Evolutionary conservation across 176 grass and related monocot genomes (phyloP), one percentile per base, ranked within the genome.

Genomic region (bread wheat (Triticum aestivum)): DNA sequence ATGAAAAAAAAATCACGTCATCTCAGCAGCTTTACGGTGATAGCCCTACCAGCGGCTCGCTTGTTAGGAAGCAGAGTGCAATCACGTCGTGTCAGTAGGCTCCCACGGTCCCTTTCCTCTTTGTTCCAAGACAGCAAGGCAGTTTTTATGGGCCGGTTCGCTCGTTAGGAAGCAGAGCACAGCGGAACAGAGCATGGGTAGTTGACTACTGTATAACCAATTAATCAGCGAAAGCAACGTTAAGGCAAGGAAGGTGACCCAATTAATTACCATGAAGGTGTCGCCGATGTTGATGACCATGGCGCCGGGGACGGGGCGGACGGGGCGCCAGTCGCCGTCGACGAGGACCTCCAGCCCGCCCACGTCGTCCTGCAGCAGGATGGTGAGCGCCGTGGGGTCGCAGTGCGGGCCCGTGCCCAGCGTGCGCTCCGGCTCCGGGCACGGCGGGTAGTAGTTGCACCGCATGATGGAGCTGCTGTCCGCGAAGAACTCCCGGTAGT

Each of bases 211-310:
- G 20, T 51, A 0, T 18, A 5, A 0, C 56, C 8, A 21, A 21
- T 59, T n/a, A 59, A 21, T 21, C 18, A 3, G 56, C 7, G 56
- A 59, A 59, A 59, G 56, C 56, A 59, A 59, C 18, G 26, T 26
- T 26, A 26, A 26, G 26, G 26, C 26, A 26, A 26, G 26, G 26
- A 26, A 26, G 26, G 26, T 26, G 26, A 26, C 26, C 26, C 26
- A 26, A 26, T 26, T 45, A 44, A 9, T 61, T 94, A 98, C 95
- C 96, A 92, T 98, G 89, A 98, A 98, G 30, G 93, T 98, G 86
- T 98, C 96, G 33, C 96, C 96, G 68, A 98, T 92, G 88, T 98
- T 98, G 86, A 98, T 87, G 81, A 95, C 93, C 77, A 98, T 82
- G 75, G 96, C 91, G 35, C 91, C 93, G 1, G 77, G 83, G 37